Evolutionary conservation across 208 protist species (phyloP).

Genomic region (Endotrypanum monterogeii): DNA sequence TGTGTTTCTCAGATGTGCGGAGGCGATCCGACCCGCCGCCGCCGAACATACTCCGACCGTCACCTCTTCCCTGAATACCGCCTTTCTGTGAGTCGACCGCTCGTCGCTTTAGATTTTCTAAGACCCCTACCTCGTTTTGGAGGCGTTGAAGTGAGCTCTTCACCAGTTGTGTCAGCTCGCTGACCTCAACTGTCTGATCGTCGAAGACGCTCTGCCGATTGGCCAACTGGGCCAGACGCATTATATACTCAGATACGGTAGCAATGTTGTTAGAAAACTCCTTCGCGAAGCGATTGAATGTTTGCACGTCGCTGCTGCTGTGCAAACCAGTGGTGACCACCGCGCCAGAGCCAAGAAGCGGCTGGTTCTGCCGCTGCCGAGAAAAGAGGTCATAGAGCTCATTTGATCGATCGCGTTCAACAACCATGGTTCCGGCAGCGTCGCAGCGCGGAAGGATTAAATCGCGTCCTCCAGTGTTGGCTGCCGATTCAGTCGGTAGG

Average conservation of each 20-base stretch:
- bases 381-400: conserved; percentile 54
- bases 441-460: not conserved
- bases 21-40: conserved; percentile 23
- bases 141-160: conserved; percentile 81
- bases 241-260: conserved; percentile 77
- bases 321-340: conserved; percentile 34
- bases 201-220: conserved; percentile 88
- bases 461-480: not conserved
- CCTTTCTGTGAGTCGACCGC: conserved; percentile 58
- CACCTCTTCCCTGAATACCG: not conserved
- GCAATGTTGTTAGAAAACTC: conserved; percentile 82
- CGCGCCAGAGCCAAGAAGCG: not conserved
- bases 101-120: conserved; percentile 78
- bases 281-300: conserved; percentile 84
- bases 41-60: conserved; percentile 13
- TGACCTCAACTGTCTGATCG: conserved; percentile 83
- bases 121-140: conserved; percentile 71
- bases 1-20: conserved; percentile 41
- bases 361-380: conserved; percentile 18
- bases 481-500: not conserved
- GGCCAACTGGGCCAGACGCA: conserved; percentile 79
- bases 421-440: conserved; percentile 26
- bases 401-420: conserved; percentile 45
- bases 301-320: conserved; percentile 73
- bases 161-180: conserved; percentile 73